These are phyloP conservation scores for Gardenia jasminoides DNA, from an alignment of 257 asterid species.

Conservation along the genomic window DNA sequence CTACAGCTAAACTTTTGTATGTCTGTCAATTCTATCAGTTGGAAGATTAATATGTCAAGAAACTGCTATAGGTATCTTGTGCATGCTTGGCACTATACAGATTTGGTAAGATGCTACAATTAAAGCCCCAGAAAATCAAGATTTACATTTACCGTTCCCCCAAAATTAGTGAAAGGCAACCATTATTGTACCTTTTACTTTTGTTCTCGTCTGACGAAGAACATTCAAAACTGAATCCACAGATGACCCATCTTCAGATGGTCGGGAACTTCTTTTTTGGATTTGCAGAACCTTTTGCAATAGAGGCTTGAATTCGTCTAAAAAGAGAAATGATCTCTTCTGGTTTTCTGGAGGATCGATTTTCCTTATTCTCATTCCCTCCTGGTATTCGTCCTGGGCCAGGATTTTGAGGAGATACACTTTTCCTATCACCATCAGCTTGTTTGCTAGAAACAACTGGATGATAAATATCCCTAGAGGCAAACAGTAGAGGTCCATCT, in stretches of 20 bases:
- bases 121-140: not conserved
- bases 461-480: conserved; percentile 13
- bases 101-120: not conserved
- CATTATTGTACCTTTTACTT: conserved; percentile 39
- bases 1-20: not conserved
- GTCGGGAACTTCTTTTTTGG: conserved; percentile 40
- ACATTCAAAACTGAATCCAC: conserved; percentile 56
- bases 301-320: conserved; percentile 60
- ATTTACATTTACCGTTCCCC: not conserved
- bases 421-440: conserved; percentile 41
- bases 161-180: not conserved
- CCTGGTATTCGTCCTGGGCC: conserved; percentile 30
- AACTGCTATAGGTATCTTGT: not conserved
- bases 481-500: conserved; percentile 26
- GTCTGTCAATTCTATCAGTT: not conserved
- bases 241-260: conserved; percentile 42
- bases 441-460: conserved; percentile 29
- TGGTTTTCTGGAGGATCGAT: conserved; percentile 37
- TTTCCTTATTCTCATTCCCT: conserved; percentile 27
- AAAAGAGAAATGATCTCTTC: conserved; percentile 74
- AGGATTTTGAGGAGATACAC: conserved; percentile 22
- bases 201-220: conserved; percentile 53
- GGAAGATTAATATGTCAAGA: not conserved
- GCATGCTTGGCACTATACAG: not conserved
- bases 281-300: conserved; percentile 43